Percentiles rank a stretch among this genome's conserved stretches.
These are phyloP conservation scores for Aspergillus piperis DNA, from an alignment of 2,329 filamentous ascomycete genomes.

Conservation along the genomic window DNA sequence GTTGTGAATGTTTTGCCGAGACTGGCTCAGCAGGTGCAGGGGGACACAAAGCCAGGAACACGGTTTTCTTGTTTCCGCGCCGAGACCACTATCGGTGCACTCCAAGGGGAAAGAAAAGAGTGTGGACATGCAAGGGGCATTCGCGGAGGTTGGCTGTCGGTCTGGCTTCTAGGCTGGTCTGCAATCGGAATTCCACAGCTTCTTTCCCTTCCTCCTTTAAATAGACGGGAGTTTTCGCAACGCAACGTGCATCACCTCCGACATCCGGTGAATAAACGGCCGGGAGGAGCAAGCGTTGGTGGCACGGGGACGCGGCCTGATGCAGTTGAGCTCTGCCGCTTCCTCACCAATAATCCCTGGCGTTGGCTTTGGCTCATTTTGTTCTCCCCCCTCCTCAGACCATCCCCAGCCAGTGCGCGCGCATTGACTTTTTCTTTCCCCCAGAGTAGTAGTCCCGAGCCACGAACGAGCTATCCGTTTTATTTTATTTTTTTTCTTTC, in stretches of 20 bases:
- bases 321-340: constrained; percentile 2
- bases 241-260: neutral
- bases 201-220: neutral
- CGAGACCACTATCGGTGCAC: neutral
- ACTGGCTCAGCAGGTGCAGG: neutral
- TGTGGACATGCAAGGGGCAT: neutral
- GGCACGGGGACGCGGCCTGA: constrained; percentile 3
- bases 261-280: neutral
- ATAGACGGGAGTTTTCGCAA: neutral
- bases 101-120: neutral
- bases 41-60: neutral
- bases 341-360: neutral
- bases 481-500: no score
- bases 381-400: neutral
- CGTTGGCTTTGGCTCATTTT: neutral
- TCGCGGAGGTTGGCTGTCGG: neutral
- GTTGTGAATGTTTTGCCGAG: neutral
- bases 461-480: neutral
- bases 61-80: neutral
- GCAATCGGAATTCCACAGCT: neutral
- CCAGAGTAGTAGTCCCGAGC: neutral
- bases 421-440: neutral
- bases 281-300: neutral
- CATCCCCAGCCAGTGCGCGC: neutral
- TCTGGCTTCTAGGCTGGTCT: neutral